A percentile compares a stretch with the other conserved stretches of the same genome.
Evolutionary conservation across 768 basidiomycete genomes (phyloP).

Genomic region (Pulveroboletus ravenelii): DNA sequence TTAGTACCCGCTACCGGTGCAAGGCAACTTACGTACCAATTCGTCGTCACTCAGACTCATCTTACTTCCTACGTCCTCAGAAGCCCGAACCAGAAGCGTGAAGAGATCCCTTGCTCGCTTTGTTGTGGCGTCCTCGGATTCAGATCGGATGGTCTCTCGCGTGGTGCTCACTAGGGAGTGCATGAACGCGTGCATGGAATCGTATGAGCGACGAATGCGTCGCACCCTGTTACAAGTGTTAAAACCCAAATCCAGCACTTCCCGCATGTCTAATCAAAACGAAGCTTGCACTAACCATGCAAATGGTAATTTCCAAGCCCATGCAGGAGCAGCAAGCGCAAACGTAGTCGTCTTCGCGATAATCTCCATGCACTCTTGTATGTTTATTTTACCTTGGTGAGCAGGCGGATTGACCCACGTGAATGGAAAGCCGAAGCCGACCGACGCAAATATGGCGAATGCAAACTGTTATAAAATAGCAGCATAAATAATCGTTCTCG

Average conservation of each 20-base stretch:
- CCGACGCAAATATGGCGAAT: conserved; percentile 20
- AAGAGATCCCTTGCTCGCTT: conserved; percentile 19
- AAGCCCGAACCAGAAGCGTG: conserved; percentile 18
- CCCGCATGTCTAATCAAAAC: not conserved
- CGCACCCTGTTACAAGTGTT: conserved; percentile 11
- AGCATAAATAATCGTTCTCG: not conserved
- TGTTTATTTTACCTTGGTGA: conserved; percentile 13
- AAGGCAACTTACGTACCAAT: conserved; percentile 7
- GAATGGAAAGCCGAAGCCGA: conserved; percentile 23
- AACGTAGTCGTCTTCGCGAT: conserved; percentile 12
- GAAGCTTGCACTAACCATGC: conserved; percentile 5
- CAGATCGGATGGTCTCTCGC: conserved; percentile 11
- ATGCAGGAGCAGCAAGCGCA: conserved; percentile 16
- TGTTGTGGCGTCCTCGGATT: not conserved
- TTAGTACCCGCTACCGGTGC: not conserved
- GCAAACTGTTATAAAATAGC: conserved; percentile 10
- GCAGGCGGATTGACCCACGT: conserved; percentile 16
- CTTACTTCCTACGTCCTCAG: conserved; percentile 16
- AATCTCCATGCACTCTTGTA: conserved; percentile 20
- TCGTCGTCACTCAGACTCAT: conserved; percentile 14
- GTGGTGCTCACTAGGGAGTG: conserved; percentile 5
- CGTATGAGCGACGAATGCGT: conserved; percentile 17
- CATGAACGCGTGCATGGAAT: conserved; percentile 23
- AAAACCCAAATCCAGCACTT: not conserved
- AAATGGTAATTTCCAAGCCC: conserved; percentile 23